Evolutionary conservation across 805 yeast species (phyloP).

Genomic region (Hanseniaspora meyeri): DNA sequence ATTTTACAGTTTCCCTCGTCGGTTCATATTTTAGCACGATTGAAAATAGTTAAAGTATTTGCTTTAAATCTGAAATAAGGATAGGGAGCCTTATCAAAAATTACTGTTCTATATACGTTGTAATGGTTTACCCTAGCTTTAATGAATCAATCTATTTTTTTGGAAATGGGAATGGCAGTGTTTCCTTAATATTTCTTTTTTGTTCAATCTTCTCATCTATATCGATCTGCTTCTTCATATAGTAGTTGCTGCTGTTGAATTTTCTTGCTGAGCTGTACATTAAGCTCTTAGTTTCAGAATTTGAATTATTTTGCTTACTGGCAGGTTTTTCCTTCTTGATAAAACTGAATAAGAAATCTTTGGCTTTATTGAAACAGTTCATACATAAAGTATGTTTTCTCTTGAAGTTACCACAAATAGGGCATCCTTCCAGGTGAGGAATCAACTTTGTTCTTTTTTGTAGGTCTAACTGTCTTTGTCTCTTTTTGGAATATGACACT

Average conservation of each 20-base stretch:
- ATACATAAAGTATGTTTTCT: slow-evolving; percentile 84
- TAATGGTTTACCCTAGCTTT: neutral
- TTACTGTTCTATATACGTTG: neutral
- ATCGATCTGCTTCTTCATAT: neutral
- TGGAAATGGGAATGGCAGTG: slow-evolving; percentile 38
- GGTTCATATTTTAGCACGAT: too few species aligned
- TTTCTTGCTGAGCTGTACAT: slow-evolving; percentile 63
- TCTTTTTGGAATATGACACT: slow-evolving; percentile 71
- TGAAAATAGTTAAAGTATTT: too few species aligned
- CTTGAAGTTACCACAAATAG: slow-evolving; percentile 88
- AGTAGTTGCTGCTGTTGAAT: slow-evolving; percentile 22
- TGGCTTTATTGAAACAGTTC: slow-evolving; percentile 45
- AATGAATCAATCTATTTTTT: slow-evolving; percentile 15
- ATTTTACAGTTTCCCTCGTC: too few species aligned
- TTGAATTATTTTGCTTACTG: slow-evolving; percentile 27
- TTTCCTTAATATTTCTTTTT: slow-evolving; percentile 42
- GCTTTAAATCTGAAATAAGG: too few species aligned
- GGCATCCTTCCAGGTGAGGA: slow-evolving; percentile 75
- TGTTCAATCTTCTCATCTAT: slow-evolving; percentile 29
- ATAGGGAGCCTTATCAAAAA: neutral
- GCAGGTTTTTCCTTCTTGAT: neutral
- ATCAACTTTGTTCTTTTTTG: slow-evolving; percentile 63
- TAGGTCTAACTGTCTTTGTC: slow-evolving; percentile 77
- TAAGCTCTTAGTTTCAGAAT: slow-evolving; percentile 49
- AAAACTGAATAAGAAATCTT: slow-evolving; percentile 19